Evolutionary conservation across 2,329 filamentous ascomycete species (phyloP), one percentile per base, ranked within the genome.

Genomic region (Botryosphaeria dothidea): DNA sequence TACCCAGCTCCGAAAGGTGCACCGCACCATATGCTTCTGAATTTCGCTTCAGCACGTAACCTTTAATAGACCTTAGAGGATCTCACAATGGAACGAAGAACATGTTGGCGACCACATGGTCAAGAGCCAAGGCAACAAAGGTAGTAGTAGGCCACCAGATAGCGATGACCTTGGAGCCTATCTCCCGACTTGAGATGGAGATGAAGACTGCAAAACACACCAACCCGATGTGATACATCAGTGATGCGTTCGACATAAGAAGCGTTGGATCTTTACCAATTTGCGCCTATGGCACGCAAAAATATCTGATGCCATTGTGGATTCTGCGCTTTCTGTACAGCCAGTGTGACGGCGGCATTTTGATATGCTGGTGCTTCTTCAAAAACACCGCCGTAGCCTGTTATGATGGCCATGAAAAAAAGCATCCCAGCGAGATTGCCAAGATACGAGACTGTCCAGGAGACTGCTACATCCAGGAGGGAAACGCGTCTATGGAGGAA

Each of bases 61-160:
- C 31, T 8, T 34, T 34, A 11, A 6, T 8, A 6, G 31, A 34
- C 31, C 31, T 11, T 8, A 11, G 31, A 8, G 31, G 7, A 34
- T 11, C 8, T 41, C 21, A 64, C 9, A 23, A 31, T 31, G 46
- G 46, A 38, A 83, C 77, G 62, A 84, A 83, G 38, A 82, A 84
- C 83, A 85, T 86, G 67, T 86, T 86, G 25, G 84, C 84, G 17
- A 86, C 79, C 48, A 86, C 83, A 74, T 87, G 85, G 65, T 87
- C 84, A 2, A 86, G 78, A 0, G 81, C 82, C 0, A 85, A 75
- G 1, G 79, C 79, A 0, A 86, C 84, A 67, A 86, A 87, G 0
- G 81, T 81, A 64, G 85, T 84, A 3, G 82, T 83, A 0, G 84
- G 85, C 70, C 80, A 83, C 85, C 85, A 87, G 68, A 87, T 84